Evolutionary conservation across 306 rosid genomes (phyloP).

Genomic region (Cajanus cajan): DNA sequence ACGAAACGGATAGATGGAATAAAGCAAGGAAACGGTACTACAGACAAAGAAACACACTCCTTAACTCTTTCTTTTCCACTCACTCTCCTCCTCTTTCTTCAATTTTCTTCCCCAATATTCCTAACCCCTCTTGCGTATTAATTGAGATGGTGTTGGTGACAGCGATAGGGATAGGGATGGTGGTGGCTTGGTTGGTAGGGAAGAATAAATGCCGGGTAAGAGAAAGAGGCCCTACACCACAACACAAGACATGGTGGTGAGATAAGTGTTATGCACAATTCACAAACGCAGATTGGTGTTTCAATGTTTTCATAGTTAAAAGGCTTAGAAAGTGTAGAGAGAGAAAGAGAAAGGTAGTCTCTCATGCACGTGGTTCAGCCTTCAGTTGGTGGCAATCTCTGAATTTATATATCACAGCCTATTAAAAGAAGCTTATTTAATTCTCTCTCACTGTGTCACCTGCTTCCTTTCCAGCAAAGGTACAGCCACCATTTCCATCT

Average conservation of each 20-base stretch:
- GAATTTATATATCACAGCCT: constrained; percentile 31
- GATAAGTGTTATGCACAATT: background rate
- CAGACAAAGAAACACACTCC: constrained; percentile 39
- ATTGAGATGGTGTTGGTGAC: constrained; percentile 27
- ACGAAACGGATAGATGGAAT: constrained; percentile 47
- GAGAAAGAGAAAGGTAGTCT: background rate
- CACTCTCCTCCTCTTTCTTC: background rate
- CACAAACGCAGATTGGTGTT: constrained; percentile 29
- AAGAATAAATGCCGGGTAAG: constrained; percentile 70
- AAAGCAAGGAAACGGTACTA: constrained; percentile 28
- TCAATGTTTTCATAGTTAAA: constrained; percentile 41
- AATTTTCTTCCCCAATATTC: background rate
- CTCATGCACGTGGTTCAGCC: constrained; percentile 77
- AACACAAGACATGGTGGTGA: constrained; percentile 18
- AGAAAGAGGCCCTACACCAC: constrained; percentile 52
- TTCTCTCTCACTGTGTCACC: constrained; percentile 53
- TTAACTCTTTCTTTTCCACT: background rate
- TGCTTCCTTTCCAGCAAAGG: constrained; percentile 71
- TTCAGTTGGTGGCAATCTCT: constrained; percentile 65
- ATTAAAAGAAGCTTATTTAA: constrained; percentile 49
- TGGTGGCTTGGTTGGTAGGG: constrained; percentile 58
- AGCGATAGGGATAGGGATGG: constrained; percentile 30
- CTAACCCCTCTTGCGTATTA: constrained; percentile 12
- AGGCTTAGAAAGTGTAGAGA: constrained; percentile 7
- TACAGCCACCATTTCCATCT: constrained; percentile 55